These are phyloP conservation scores for Diutina catenulata DNA, from an alignment of 1,139 yeast species.

Conservation along the genomic window DNA sequence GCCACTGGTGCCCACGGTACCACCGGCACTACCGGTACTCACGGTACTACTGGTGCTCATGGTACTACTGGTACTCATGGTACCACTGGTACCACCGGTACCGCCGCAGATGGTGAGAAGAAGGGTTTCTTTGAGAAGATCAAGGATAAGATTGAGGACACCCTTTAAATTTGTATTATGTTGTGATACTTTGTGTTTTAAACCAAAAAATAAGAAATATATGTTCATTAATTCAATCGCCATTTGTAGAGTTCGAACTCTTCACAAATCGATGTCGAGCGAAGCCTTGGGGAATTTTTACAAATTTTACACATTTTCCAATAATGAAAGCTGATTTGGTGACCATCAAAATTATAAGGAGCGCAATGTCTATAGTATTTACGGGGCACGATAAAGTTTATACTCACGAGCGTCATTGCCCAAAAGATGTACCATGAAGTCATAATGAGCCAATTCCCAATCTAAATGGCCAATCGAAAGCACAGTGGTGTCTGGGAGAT, in stretches of 20 bases:
- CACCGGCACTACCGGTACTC: not conserved
- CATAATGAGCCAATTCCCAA: constrained; percentile 5
- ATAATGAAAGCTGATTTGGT: too few species aligned
- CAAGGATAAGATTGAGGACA: constrained; percentile 4
- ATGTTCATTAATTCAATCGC: too few species aligned
- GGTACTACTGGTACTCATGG: not conserved
- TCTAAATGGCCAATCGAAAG: constrained; percentile 59
- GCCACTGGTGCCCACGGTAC: not conserved
- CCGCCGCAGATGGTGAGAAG: not conserved
- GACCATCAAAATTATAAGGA: too few species aligned
- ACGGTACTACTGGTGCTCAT: not conserved
- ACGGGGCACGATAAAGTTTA: too few species aligned
- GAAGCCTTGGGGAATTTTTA: too few species aligned
- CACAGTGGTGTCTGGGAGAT: constrained; percentile 51
- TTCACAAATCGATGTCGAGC: too few species aligned
- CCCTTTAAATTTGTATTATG: not conserved
- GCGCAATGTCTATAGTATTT: too few species aligned
- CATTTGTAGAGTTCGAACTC: too few species aligned
- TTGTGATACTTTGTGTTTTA: too few species aligned
- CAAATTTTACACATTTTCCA: too few species aligned
- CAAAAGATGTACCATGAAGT: constrained; percentile 2
- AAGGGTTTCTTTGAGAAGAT: constrained; percentile 1
- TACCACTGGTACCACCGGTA: not conserved
- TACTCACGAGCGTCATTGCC: not conserved
- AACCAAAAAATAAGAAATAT: too few species aligned